Percentiles rank a stretch among this genome's conserved stretches.
These are phyloP conservation scores for Avena insularis DNA, from an alignment of 176 grass and related monocot species.

Conservation along the genomic window DNA sequence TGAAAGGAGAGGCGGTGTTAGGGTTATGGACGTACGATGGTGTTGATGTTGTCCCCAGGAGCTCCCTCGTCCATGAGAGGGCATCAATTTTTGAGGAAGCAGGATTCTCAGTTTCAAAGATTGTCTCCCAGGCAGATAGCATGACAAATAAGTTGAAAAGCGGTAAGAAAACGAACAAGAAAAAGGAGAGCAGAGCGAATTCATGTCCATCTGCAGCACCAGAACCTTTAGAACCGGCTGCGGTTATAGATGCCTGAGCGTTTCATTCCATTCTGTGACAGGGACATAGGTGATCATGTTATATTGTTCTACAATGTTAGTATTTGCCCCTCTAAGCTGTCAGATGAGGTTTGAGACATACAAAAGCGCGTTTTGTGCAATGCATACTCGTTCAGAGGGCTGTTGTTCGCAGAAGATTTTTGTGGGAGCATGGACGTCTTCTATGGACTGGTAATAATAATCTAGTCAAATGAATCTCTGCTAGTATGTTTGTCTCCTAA, in stretches of 20 bases:
- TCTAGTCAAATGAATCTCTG: neutral
- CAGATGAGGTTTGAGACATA: conserved; percentile 19
- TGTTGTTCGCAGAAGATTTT: neutral
- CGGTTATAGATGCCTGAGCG: conserved; percentile 30
- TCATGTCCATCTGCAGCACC: neutral
- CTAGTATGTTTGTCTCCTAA: neutral
- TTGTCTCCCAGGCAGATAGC: conserved; percentile 83
- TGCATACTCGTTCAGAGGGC: conserved; percentile 18
- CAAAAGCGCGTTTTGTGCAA: neutral
- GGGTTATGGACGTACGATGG: conserved; percentile 88
- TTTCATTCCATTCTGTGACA: conserved; percentile 5
- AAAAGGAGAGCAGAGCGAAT: conserved; percentile 15
- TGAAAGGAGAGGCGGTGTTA: conserved; percentile 76
- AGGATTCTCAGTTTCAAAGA: conserved; percentile 79
- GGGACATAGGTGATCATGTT: neutral
- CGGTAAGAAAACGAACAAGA: conserved; percentile 50
- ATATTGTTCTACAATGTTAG: neutral
- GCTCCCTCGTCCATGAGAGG: conserved; percentile 64
- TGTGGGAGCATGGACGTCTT: neutral
- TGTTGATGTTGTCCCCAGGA: conserved; percentile 71
- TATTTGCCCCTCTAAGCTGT: neutral
- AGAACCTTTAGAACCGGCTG: conserved; percentile 26
- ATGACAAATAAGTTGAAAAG: conserved; percentile 61
- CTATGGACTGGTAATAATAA: neutral
- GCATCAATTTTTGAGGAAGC: conserved; percentile 83